Evolutionary conservation across 2,329 filamentous ascomycete species (phyloP).

Genomic region (Venturia carpophila): DNA sequence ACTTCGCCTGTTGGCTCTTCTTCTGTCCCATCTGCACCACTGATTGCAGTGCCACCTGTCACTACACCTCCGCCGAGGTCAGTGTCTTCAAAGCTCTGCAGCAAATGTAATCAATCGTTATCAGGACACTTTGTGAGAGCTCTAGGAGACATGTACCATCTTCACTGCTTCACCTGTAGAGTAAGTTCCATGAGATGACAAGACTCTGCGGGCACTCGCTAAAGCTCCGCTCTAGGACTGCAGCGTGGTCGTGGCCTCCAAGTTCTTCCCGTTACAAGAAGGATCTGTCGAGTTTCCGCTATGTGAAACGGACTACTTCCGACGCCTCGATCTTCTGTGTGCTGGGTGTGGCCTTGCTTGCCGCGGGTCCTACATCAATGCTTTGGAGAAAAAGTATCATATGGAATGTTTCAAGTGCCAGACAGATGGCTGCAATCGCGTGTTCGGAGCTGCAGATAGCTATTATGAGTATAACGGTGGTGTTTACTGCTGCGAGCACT

Average conservation of each 20-base stretch:
- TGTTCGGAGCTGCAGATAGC: conserved; percentile 97
- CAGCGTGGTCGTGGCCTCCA: conserved; percentile 91
- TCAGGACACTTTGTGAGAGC: conserved; percentile 95
- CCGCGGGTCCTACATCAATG: conserved; percentile 95
- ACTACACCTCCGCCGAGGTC: not conserved
- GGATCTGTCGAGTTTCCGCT: conserved; percentile 85
- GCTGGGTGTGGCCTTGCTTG: conserved; percentile 87
- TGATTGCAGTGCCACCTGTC: not conserved
- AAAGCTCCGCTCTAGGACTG: conserved; percentile 63
- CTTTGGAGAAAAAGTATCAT: conserved; percentile 94
- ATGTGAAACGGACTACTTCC: conserved; percentile 95
- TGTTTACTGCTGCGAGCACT: conserved; percentile 98
- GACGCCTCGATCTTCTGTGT: conserved; percentile 85
- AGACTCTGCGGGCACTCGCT: not conserved
- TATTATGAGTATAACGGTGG: conserved; percentile 97
- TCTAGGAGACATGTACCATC: conserved; percentile 84
- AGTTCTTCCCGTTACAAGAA: conserved; percentile 95
- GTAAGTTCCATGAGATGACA: conserved; percentile 47
- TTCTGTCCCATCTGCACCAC: not conserved
- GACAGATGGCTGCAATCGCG: conserved; percentile 58
- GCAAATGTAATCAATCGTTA: conserved; percentile 79
- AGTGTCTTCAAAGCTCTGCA: conserved; percentile 44
- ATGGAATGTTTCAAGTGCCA: conserved; percentile 99
- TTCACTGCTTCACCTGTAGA: conserved; percentile 96
- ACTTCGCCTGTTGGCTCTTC: not conserved